Evolutionary conservation across 2,329 filamentous ascomycete species (phyloP).

Genomic region (Fusarium falciforme): DNA sequence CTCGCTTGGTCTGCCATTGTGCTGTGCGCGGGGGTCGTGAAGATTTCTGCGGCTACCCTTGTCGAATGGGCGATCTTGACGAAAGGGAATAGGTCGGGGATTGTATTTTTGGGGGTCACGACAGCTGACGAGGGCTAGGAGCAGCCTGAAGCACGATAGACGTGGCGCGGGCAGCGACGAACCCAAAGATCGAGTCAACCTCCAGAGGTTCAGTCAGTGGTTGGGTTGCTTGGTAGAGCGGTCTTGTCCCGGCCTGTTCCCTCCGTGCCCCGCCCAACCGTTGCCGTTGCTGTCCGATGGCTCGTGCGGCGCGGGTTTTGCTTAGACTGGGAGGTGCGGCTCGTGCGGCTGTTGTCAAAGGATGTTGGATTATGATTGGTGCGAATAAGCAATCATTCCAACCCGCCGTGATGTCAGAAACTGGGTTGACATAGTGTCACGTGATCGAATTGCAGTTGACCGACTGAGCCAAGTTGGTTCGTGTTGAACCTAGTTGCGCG

Average conservation of each 20-base stretch:
- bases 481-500: not conserved
- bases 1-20: constrained; percentile 49
- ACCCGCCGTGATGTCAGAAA: not conserved
- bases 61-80: constrained; percentile 1
- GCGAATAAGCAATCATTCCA: constrained; percentile 8
- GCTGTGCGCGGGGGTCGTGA: constrained; percentile 26
- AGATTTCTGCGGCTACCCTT: constrained; percentile 24
- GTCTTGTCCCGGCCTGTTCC: constrained; percentile 32
- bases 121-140: constrained; percentile 2
- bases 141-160: constrained; percentile 2
- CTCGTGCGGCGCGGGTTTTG: constrained; percentile 18
- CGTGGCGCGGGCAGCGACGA: constrained; percentile 13
- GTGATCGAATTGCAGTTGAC: constrained; percentile 5
- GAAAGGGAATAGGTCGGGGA: not conserved
- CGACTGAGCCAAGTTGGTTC: not conserved
- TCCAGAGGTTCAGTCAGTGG: constrained; percentile 22
- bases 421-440: constrained; percentile 9
- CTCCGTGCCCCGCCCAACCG: constrained; percentile 34
- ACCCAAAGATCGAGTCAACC: constrained; percentile 28
- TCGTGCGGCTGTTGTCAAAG: constrained; percentile 33
- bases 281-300: constrained; percentile 16
- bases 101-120: not conserved
- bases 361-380: constrained; percentile 34
- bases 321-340: constrained; percentile 17
- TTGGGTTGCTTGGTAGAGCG: constrained; percentile 12